These are phyloP conservation scores for Mycena citricolor DNA, from an alignment of 1,284 basidiomycete species.

Conservation along the genomic window DNA sequence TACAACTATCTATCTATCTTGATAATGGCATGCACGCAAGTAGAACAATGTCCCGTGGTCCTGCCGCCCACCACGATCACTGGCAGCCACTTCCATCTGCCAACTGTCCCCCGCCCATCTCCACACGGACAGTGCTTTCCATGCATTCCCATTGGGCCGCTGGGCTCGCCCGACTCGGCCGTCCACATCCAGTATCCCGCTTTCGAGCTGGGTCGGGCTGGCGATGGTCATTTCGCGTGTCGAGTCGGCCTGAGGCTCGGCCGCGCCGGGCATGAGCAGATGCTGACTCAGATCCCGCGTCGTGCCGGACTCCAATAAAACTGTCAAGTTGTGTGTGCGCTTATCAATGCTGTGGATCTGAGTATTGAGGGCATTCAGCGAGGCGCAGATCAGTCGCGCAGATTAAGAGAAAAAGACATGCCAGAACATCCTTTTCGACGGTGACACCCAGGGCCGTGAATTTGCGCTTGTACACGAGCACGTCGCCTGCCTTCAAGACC, in stretches of 20 bases:
- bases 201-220: slow-evolving; percentile 50
- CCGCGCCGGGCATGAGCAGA: slow-evolving; percentile 36
- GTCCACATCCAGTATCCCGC: slow-evolving; percentile 48
- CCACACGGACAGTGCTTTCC: slow-evolving; percentile 55
- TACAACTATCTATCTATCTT: slow-evolving; percentile 34
- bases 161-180: slow-evolving; percentile 41
- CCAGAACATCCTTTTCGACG: slow-evolving; percentile 55
- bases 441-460: slow-evolving; percentile 38
- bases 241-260: slow-evolving; percentile 28
- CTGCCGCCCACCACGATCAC: slow-evolving; percentile 46
- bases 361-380: no score
- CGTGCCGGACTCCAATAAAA: slow-evolving; percentile 42
- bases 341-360: slow-evolving; percentile 48
- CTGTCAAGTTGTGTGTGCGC: slow-evolving; percentile 39
- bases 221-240: slow-evolving; percentile 41
- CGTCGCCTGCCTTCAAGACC: slow-evolving; percentile 49
- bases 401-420: background rate
- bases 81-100: slow-evolving; percentile 26
- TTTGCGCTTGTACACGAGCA: slow-evolving; percentile 49
- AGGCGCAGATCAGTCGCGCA: slow-evolving; percentile 4
- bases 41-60: slow-evolving; percentile 54
- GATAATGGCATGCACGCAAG: slow-evolving; percentile 43
- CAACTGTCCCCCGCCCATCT: slow-evolving; percentile 38
- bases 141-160: slow-evolving; percentile 48
- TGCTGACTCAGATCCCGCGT: slow-evolving; percentile 36